Conservation (phyloP, 768 basidiomycete genomes). For the Udeniomyces megalosporus region DNA sequence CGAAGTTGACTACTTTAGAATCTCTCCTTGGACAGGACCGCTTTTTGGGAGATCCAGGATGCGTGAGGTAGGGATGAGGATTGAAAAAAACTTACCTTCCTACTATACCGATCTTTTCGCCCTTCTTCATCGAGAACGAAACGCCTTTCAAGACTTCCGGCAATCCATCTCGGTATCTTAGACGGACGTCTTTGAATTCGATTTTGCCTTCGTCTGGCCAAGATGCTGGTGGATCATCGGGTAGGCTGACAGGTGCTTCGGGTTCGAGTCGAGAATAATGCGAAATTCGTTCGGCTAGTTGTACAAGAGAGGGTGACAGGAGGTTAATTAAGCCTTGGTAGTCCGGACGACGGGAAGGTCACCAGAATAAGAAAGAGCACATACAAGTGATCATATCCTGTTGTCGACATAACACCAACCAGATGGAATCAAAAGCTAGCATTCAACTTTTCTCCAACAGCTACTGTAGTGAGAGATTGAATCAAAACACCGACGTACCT, state of each 20-base stretch:
- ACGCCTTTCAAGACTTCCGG: conserved; percentile 67
- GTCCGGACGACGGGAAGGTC: too few species aligned
- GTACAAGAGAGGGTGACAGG: too few species aligned
- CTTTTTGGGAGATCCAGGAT: too few species aligned
- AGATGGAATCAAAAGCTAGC: too few species aligned
- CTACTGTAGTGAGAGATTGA: too few species aligned
- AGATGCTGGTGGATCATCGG: conserved; percentile 35
- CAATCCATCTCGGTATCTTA: conserved; percentile 57
- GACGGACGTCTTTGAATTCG: conserved; percentile 47
- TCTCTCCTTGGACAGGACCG: background rate
- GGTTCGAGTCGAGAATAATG: conserved; percentile 58
- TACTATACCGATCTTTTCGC: conserved; percentile 75
- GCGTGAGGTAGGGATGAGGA: background rate
- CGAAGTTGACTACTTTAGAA: too few species aligned
- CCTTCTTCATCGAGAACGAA: conserved; percentile 48
- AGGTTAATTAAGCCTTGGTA: too few species aligned
- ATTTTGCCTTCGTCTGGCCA: conserved; percentile 68
- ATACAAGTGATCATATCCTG: too few species aligned
- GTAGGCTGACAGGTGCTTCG: conserved; percentile 45
- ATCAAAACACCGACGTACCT: too few species aligned
- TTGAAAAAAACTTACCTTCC: conserved; percentile 26
- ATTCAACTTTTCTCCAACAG: too few species aligned
- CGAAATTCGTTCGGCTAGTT: conserved; percentile 68
- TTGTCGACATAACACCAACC: too few species aligned
- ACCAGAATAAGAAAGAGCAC: too few species aligned